Conservation (phyloP, 805 yeast species). For the Myxozyma neotropica region DNA sequence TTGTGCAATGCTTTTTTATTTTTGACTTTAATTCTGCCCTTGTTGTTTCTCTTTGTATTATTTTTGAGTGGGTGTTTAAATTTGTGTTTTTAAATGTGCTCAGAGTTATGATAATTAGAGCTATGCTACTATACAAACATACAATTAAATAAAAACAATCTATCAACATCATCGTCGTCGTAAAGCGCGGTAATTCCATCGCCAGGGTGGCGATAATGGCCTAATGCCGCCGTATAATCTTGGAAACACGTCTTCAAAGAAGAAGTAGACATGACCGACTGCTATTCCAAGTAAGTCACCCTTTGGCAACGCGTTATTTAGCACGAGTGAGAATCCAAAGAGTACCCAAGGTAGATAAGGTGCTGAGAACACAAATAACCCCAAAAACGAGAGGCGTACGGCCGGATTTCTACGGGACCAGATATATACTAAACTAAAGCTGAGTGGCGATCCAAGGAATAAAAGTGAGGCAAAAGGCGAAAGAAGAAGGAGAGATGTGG, state of each 20-base stretch:
- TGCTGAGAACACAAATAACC: constrained; percentile 48
- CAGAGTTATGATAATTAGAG: too few relatives aligned
- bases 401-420: constrained; percentile 54
- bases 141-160: too few relatives aligned
- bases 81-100: too few relatives aligned
- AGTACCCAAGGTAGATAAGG: constrained; percentile 51
- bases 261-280: constrained; percentile 50
- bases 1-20: background rate
- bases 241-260: constrained; percentile 50
- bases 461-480: constrained; percentile 43
- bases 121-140: background rate
- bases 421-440: constrained; percentile 47
- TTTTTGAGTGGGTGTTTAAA: too few relatives aligned
- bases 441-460: constrained; percentile 47
- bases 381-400: constrained; percentile 46
- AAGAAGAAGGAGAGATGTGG: constrained; percentile 39
- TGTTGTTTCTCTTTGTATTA: too few relatives aligned
- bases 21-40: too few relatives aligned
- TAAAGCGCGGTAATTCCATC: constrained; percentile 39
- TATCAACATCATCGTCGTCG: background rate
- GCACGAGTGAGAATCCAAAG: constrained; percentile 38
- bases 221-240: constrained; percentile 41
- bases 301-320: constrained; percentile 32
- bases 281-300: constrained; percentile 45
- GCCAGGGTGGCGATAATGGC: constrained; percentile 50